Evolutionary conservation across 1,284 basidiomycete genomes (phyloP).

Genomic region (Cutaneotrichosporon daszewskae): DNA sequence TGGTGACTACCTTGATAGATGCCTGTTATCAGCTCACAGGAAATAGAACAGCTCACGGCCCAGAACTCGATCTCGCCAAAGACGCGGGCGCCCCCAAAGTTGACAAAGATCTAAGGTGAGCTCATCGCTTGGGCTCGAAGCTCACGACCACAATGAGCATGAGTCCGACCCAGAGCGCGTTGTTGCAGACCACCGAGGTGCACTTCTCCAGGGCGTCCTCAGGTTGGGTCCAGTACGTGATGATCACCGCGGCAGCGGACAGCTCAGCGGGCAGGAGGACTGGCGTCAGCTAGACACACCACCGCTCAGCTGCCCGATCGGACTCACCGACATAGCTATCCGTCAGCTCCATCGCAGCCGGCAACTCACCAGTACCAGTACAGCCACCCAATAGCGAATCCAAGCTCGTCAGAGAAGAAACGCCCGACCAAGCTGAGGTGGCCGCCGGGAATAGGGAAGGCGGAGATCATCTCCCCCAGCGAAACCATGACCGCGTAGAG

Average conservation of each 20-base stretch:
- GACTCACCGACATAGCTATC: constrained; percentile 31
- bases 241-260: constrained; percentile 68
- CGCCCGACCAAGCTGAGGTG: constrained; percentile 69
- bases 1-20: constrained; percentile 77
- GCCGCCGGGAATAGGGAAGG: constrained; percentile 55
- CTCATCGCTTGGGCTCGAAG: background rate
- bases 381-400: constrained; percentile 72
- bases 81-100: constrained; percentile 24
- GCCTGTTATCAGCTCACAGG: no score
- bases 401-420: constrained; percentile 61
- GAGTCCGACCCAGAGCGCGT: constrained; percentile 35
- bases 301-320: background rate
- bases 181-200: constrained; percentile 44
- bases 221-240: constrained; percentile 60
- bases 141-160: constrained; percentile 54
- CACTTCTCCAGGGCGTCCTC: constrained; percentile 9
- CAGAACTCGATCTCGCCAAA: constrained; percentile 48
- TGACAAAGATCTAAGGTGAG: constrained; percentile 32
- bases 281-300: background rate
- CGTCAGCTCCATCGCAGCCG: background rate
- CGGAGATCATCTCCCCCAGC: constrained; percentile 50
- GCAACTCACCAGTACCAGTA: constrained; percentile 67
- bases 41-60: constrained; percentile 32
- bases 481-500: constrained; percentile 47
- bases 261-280: constrained; percentile 71